A percentile compares a stretch with the other conserved stretches of the same genome.
Conservation (phyloP, 1,284 basidiomycete species). For the Moesziomyces aphidis region DNA sequence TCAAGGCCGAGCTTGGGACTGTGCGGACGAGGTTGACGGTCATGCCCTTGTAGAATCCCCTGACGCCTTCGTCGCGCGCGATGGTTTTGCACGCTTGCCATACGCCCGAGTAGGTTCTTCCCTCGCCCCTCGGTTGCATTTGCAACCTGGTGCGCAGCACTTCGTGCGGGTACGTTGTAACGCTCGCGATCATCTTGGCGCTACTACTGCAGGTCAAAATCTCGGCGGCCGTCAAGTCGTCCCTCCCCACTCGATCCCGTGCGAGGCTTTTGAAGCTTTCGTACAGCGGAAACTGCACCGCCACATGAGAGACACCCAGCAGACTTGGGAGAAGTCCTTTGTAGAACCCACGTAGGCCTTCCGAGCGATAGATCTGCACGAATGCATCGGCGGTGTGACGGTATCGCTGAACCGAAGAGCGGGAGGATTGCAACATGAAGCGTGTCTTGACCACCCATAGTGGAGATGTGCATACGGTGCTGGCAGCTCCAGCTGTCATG, state of each 20-base stretch:
- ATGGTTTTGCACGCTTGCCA: conserved; percentile 54
- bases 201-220: conserved; percentile 62
- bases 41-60: conserved; percentile 66
- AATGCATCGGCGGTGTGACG: conserved; percentile 64
- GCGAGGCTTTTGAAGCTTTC: conserved; percentile 59
- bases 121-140: conserved; percentile 54
- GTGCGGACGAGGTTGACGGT: conserved; percentile 64
- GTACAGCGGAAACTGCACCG: conserved; percentile 67
- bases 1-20: conserved; percentile 63
- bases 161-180: conserved; percentile 67
- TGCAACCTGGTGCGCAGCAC: conserved; percentile 64
- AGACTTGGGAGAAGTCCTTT: conserved; percentile 61
- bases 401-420: conserved; percentile 38
- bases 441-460: conserved; percentile 67
- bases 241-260: conserved; percentile 6
- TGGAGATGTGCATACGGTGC: conserved; percentile 63
- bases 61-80: conserved; percentile 52
- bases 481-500: conserved; percentile 62
- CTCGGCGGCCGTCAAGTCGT: conserved; percentile 33
- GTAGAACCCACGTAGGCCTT: conserved; percentile 64
- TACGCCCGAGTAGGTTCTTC: conserved; percentile 51
- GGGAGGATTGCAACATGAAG: conserved; percentile 55
- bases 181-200: conserved; percentile 66
- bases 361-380: conserved; percentile 54
- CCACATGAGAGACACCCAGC: conserved; percentile 64